Conservation (phyloP, 805 yeast genomes). For the Pichia deserticola region DNA sequence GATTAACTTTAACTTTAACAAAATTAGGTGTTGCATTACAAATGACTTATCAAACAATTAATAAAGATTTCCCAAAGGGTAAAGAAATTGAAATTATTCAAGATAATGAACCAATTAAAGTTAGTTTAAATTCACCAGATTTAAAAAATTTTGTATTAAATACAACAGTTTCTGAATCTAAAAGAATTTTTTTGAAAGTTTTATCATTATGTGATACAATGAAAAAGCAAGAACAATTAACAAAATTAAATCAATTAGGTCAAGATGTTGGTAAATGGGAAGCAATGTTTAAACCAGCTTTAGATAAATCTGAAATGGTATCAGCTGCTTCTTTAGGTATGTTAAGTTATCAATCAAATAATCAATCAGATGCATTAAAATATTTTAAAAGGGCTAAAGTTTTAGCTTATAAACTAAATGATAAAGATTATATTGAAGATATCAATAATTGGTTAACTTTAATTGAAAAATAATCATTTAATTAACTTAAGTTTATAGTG, state of each 20-base stretch:
- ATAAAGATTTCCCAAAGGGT: slow-evolving; percentile 8
- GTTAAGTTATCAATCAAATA: slow-evolving; percentile 10
- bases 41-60: slow-evolving; percentile 11
- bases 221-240: slow-evolving; percentile 9
- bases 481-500: no score
- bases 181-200: slow-evolving; percentile 12
- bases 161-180: slow-evolving; percentile 13
- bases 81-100: slow-evolving; percentile 9
- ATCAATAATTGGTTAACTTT: slow-evolving; percentile 12
- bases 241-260: slow-evolving; percentile 3
- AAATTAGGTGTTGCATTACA: slow-evolving; percentile 16
- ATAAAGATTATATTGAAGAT: slow-evolving; percentile 12
- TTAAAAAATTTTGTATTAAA: slow-evolving; percentile 13
- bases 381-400: slow-evolving; percentile 14
- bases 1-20: slow-evolving; percentile 12
- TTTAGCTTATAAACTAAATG: slow-evolving; percentile 11
- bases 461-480: neutral
- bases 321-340: slow-evolving; percentile 16
- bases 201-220: slow-evolving; percentile 12
- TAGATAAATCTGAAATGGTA: slow-evolving; percentile 19
- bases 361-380: slow-evolving; percentile 7
- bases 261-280: slow-evolving; percentile 8
- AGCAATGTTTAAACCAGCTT: slow-evolving; percentile 13
- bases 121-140: slow-evolving; percentile 10
- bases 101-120: slow-evolving; percentile 8